A percentile compares a stretch with the other conserved stretches of the same genome.
Conservation (phyloP, 345 rosid species). For the Corchorus capsularis region DNA sequence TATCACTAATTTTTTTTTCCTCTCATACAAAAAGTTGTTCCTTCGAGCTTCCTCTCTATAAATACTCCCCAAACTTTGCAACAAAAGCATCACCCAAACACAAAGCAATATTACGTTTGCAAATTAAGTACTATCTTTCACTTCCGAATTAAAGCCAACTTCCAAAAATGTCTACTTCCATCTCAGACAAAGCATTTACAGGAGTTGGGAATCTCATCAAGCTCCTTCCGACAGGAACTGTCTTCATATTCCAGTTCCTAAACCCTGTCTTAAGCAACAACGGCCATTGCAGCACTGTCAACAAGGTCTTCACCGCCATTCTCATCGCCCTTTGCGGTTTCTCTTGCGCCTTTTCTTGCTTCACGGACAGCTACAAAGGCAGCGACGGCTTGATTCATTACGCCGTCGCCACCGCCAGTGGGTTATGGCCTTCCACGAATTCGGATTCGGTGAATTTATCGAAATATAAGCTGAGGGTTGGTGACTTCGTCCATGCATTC, state of each 20-base stretch:
- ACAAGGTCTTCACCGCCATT: conserved; percentile 55
- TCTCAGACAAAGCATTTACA: conserved; percentile 45
- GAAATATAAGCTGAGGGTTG: conserved; percentile 47
- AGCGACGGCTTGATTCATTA: conserved; percentile 49
- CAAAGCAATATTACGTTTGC: too few relatives aligned
- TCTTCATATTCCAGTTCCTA: conserved; percentile 77
- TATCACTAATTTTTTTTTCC: too few relatives aligned
- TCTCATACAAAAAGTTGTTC: too few relatives aligned
- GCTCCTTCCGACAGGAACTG: conserved; percentile 91
- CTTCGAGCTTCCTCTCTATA: too few relatives aligned
- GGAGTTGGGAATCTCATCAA: conserved; percentile 72
- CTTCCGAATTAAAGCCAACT: too few relatives aligned
- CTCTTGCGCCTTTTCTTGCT: conserved; percentile 65
- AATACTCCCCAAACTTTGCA: too few relatives aligned
- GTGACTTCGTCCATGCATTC: conserved; percentile 68
- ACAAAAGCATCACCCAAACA: too few relatives aligned
- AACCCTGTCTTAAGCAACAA: conserved; percentile 75
- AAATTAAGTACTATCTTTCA: too few relatives aligned
- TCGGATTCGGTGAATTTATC: conserved; percentile 49
- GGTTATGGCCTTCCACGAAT: conserved; percentile 55
- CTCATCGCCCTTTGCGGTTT: conserved; percentile 64
- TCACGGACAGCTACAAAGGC: conserved; percentile 74
- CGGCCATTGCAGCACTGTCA: conserved; percentile 53
- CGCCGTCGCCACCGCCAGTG: conserved; percentile 59
- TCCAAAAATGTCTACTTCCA: too few relatives aligned